Evolutionary conservation across 108 stramenopile genomes (phyloP).

Genomic region (Fragilariopsis cylindrus): DNA sequence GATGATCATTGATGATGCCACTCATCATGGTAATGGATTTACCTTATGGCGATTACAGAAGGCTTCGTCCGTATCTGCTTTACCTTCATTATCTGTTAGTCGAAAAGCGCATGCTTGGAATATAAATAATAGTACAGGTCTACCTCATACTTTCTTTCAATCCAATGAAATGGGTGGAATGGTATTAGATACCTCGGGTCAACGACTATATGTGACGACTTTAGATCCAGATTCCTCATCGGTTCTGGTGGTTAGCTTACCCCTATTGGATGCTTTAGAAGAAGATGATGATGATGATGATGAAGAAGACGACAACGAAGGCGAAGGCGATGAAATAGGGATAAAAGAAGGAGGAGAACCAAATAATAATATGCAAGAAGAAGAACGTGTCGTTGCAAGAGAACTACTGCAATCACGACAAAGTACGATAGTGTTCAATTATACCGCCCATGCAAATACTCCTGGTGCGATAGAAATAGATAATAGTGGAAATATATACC

Average conservation of each 20-base stretch:
- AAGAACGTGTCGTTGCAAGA: not conserved
- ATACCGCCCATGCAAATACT: conserved; percentile 13
- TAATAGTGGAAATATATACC: conserved; percentile 49
- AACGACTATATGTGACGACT: not conserved
- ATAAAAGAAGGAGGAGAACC: not conserved
- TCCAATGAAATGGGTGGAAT: conserved; percentile 39
- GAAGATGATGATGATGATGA: conserved; percentile 1
- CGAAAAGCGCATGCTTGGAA: conserved; percentile 74
- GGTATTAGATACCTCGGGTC: conserved; percentile 12
- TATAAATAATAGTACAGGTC: not conserved
- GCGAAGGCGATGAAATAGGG: not conserved
- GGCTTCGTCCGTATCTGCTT: conserved; percentile 47
- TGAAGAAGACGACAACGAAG: not conserved
- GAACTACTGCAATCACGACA: not conserved
- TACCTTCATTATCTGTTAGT: conserved; percentile 54
- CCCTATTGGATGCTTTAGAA: not conserved
- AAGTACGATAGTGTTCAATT: conserved; percentile 19
- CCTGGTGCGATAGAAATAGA: conserved; percentile 54
- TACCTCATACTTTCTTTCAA: conserved; percentile 18
- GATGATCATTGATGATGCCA: conserved; percentile 44
- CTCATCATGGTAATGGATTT: not conserved
- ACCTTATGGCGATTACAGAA: conserved; percentile 53
- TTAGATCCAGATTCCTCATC: not conserved
- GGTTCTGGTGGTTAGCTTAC: conserved; percentile 15
- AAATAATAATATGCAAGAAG: not conserved